phyloP scores from a whole-genome alignment of 2,329 filamentous ascomycete species.

The Cercospora zeae-maydis region DNA sequence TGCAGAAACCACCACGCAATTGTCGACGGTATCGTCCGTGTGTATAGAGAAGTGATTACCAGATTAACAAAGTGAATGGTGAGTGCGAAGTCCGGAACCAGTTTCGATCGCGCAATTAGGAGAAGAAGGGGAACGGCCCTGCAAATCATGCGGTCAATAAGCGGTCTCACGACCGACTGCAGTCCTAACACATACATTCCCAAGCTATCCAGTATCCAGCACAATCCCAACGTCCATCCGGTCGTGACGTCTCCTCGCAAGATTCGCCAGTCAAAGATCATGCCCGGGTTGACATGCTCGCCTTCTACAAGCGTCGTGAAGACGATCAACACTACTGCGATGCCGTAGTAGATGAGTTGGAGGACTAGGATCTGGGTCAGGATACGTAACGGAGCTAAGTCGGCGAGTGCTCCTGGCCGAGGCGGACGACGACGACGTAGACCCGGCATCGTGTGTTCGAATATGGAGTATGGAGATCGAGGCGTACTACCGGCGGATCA shows the following conservation, averaged over 20 bases:
- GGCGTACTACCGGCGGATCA: not conserved
- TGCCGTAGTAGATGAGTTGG: conserved; percentile 62
- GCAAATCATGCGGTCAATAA: conserved; percentile 13
- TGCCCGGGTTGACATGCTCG: conserved; percentile 54
- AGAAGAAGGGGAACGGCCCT: conserved; percentile 81
- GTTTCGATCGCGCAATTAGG: conserved; percentile 82
- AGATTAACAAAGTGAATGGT: conserved; percentile 84
- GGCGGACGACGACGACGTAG: conserved; percentile 57
- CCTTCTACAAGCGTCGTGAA: conserved; percentile 67
- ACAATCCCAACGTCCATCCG: conserved; percentile 65
- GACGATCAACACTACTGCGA: conserved; percentile 59
- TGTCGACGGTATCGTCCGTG: conserved; percentile 69
- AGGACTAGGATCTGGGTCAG: conserved; percentile 63
- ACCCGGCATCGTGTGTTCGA: conserved; percentile 4
- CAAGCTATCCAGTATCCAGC: conserved; percentile 64
- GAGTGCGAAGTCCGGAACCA: conserved; percentile 90
- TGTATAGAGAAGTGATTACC: conserved; percentile 72
- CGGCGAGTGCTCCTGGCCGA: conserved; percentile 62
- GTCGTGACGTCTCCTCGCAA: conserved; percentile 65
- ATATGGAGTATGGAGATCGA: not conserved
- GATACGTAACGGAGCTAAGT: conserved; percentile 65
- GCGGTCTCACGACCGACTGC: not conserved
- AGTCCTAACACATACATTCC: conserved; percentile 54
- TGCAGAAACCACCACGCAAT: conserved; percentile 82
- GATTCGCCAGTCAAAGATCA: conserved; percentile 62